Evolutionary conservation across 495 filamentous ascomycete genomes (phyloP).

Genomic region (Podospora didyma): DNA sequence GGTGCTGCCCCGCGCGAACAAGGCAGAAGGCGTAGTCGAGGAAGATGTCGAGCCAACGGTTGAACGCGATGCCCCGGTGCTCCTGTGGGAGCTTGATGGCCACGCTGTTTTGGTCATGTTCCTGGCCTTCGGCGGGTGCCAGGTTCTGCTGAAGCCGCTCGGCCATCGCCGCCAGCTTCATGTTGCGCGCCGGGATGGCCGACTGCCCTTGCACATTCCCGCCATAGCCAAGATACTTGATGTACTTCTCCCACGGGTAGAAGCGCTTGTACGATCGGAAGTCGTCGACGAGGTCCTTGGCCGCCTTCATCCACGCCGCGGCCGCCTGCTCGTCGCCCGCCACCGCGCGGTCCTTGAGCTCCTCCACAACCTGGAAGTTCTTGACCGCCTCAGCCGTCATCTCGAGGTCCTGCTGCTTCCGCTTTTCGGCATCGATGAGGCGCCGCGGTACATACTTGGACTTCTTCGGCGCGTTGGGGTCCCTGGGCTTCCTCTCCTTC

Average conservation of each 20-base stretch:
- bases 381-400: conserved; percentile 51
- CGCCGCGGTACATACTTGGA: conserved; percentile 32
- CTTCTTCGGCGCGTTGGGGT: conserved; percentile 18
- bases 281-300: conserved; percentile 69
- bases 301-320: conserved; percentile 68
- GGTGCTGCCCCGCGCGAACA: conserved; percentile 50
- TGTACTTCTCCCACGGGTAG: conserved; percentile 69
- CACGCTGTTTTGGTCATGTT: conserved; percentile 2
- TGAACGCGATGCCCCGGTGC: conserved; percentile 76
- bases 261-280: conserved; percentile 74
- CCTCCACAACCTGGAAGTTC: conserved; percentile 53
- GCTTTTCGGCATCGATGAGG: conserved; percentile 31
- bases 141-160: conserved; percentile 54
- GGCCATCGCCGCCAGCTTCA: conserved; percentile 69
- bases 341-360: conserved; percentile 47
- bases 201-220: conserved; percentile 43
- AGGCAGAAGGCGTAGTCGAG: conserved; percentile 75
- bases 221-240: conserved; percentile 64
- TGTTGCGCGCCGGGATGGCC: conserved; percentile 44
- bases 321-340: conserved; percentile 50
- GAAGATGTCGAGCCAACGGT: conserved; percentile 87
- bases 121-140: conserved; percentile 27
- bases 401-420: conserved; percentile 36
- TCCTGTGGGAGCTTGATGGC: conserved; percentile 41
- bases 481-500: conserved; percentile 17